Evolutionary conservation across 2,329 filamentous ascomycete genomes (phyloP).

Genomic region (Venturia oleaginea): DNA sequence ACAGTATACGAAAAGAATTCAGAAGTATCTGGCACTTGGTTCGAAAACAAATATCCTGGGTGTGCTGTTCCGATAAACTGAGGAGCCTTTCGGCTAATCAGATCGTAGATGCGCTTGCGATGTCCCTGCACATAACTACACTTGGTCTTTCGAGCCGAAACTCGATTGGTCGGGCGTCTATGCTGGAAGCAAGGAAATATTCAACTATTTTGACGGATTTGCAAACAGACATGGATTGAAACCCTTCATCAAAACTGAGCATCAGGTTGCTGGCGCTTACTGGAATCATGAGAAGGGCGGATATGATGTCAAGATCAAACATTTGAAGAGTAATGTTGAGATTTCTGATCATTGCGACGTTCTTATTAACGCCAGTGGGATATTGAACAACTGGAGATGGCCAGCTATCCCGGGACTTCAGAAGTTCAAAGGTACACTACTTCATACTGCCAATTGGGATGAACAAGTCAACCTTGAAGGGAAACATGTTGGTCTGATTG

Average conservation of each 20-base stretch:
- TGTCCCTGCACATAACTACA: conserved; percentile 44
- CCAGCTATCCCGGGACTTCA: conserved; percentile 43
- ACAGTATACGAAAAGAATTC: conserved; percentile 42
- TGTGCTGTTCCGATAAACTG: conserved; percentile 18
- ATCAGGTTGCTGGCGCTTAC: conserved; percentile 25
- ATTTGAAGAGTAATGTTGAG: conserved; percentile 22
- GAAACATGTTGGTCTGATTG: conserved; percentile 45
- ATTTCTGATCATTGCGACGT: conserved; percentile 38
- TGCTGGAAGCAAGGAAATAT: conserved; percentile 34
- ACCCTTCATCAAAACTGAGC: conserved; percentile 27
- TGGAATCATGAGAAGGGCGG: conserved; percentile 30
- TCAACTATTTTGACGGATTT: conserved; percentile 34
- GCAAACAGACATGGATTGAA: conserved; percentile 31
- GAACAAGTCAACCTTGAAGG: conserved; percentile 38
- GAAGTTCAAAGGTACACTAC: conserved; percentile 43
- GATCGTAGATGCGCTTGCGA: conserved; percentile 37
- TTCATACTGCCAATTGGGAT: conserved; percentile 50
- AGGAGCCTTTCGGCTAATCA: background rate
- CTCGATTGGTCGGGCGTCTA: conserved; percentile 36
- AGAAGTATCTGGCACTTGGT: conserved; percentile 43
- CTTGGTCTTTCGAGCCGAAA: conserved; percentile 41
- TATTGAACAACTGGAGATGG: conserved; percentile 44
- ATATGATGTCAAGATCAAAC: conserved; percentile 28
- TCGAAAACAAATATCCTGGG: conserved; percentile 40
- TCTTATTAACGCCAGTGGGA: conserved; percentile 40